Evolutionary conservation across 1,139 yeast genomes (phyloP).

Genomic region (Yamadazyma dushanensis): DNA sequence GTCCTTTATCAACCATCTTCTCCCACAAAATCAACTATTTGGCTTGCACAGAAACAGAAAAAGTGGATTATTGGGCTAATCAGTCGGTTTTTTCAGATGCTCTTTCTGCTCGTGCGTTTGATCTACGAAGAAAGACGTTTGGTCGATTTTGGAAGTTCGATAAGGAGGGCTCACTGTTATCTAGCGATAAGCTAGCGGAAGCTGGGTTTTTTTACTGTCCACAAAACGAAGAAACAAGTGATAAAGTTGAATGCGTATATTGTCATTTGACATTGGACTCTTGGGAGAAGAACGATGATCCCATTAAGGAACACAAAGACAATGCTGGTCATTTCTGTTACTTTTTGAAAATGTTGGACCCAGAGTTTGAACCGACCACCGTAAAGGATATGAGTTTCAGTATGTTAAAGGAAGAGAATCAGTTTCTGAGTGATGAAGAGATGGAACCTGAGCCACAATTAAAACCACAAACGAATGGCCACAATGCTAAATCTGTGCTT

Average conservation of each 20-base stretch:
- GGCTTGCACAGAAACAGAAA: constrained; percentile 4
- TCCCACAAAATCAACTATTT: constrained; percentile 20
- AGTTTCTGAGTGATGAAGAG: constrained; percentile 12
- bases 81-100: constrained; percentile 29
- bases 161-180: constrained; percentile 32
- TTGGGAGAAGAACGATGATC: constrained; percentile 73
- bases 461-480: not conserved
- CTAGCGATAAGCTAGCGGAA: constrained; percentile 37
- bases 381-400: constrained; percentile 2
- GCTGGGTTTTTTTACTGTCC: constrained; percentile 60
- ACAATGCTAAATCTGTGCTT: too few relatives aligned
- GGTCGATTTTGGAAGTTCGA: constrained; percentile 57
- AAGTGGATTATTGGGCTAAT: constrained; percentile 19
- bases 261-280: constrained; percentile 69
- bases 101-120: constrained; percentile 29
- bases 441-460: constrained; percentile 7
- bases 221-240: constrained; percentile 44
- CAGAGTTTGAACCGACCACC: not conserved
- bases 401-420: constrained; percentile 6
- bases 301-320: constrained; percentile 51
- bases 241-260: constrained; percentile 68
- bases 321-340: constrained; percentile 50
- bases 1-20: constrained; percentile 43
- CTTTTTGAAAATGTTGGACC: constrained; percentile 25
- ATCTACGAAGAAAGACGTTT: constrained; percentile 53